Percentiles rank a stretch among this genome's conserved stretches.
These are phyloP conservation scores for Oryza nivara DNA, from an alignment of 176 grass and related monocot genomes.

Conservation along the genomic window DNA sequence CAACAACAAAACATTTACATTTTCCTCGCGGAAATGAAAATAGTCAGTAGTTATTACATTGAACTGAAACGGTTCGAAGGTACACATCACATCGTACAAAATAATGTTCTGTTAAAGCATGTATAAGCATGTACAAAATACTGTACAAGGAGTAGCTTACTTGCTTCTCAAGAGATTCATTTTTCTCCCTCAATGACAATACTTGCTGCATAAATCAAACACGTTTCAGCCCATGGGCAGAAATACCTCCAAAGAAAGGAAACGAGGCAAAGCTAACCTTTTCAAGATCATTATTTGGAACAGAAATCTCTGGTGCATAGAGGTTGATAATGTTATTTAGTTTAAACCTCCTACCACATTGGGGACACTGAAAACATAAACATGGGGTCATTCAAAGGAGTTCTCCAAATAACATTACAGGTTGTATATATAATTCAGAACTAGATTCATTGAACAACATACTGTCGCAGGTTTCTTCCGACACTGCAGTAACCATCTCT, in stretches of 20 bases:
- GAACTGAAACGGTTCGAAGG: conserved; percentile 1
- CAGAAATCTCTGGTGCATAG: conserved; percentile 77
- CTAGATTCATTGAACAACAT: conserved; percentile 35
- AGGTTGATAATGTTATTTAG: conserved; percentile 78
- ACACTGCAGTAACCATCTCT: conserved; percentile 68
- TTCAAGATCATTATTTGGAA: conserved; percentile 89
- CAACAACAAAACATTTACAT: conserved; percentile 22
- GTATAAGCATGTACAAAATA: neutral
- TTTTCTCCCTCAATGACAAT: conserved; percentile 67
- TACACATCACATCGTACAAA: neutral
- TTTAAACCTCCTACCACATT: conserved; percentile 69
- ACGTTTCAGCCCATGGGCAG: conserved; percentile 36
- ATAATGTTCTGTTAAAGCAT: neutral
- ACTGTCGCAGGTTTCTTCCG: conserved; percentile 79
- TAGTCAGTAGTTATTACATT: neutral
- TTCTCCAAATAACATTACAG: conserved; percentile 1
- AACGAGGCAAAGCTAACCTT: conserved; percentile 59
- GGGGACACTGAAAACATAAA: conserved; percentile 73
- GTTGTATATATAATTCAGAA: conserved; percentile 32
- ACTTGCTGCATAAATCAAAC: conserved; percentile 74
- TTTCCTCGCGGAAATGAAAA: conserved; percentile 4
- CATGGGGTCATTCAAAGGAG: conserved; percentile 19
- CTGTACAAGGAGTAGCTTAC: conserved; percentile 45
- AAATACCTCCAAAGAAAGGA: conserved; percentile 26
- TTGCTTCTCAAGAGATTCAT: conserved; percentile 69